These are phyloP conservation scores for Arthroderma sp. DNA, from an alignment of 2,329 filamentous ascomycete species.

Conservation along the genomic window DNA sequence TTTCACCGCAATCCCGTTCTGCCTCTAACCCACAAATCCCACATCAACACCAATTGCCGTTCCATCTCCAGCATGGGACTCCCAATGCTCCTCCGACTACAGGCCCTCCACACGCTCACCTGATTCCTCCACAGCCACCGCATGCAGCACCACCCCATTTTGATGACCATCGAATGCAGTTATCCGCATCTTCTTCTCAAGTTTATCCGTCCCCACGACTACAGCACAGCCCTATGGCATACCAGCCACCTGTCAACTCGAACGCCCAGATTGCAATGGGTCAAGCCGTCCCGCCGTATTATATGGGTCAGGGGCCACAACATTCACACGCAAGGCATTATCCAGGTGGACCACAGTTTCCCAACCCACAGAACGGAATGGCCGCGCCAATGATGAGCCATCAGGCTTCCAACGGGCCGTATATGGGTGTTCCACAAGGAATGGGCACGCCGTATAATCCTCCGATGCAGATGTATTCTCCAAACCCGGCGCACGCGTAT, in stretches of 20 bases:
- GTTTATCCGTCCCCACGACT: slow-evolving; percentile 77
- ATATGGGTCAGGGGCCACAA: slow-evolving; percentile 56
- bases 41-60: slow-evolving; percentile 72
- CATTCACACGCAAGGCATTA: slow-evolving; percentile 59
- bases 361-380: slow-evolving; percentile 59
- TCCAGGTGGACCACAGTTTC: slow-evolving; percentile 59
- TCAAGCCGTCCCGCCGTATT: slow-evolving; percentile 58
- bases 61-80: slow-evolving; percentile 64
- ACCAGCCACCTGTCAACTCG: slow-evolving; percentile 54
- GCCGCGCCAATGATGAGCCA: slow-evolving; percentile 73
- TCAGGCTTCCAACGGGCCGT: slow-evolving; percentile 52
- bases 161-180: slow-evolving; percentile 73
- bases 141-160: slow-evolving; percentile 54
- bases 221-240: slow-evolving; percentile 53
- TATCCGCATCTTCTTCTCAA: slow-evolving; percentile 69
- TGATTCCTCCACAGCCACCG: slow-evolving; percentile 62
- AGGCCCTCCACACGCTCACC: slow-evolving; percentile 62
- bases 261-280: slow-evolving; percentile 58
- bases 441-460: slow-evolving; percentile 53
- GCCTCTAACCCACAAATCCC: slow-evolving; percentile 53
- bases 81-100: slow-evolving; percentile 55
- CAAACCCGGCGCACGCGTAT: slow-evolving; percentile 57
- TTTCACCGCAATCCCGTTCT: slow-evolving; percentile 56
- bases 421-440: slow-evolving; percentile 58
- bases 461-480: slow-evolving; percentile 73